Base-by-base conservation (phyloP, 345 rosid genomes). In the Euphorbia peplus region DNA sequence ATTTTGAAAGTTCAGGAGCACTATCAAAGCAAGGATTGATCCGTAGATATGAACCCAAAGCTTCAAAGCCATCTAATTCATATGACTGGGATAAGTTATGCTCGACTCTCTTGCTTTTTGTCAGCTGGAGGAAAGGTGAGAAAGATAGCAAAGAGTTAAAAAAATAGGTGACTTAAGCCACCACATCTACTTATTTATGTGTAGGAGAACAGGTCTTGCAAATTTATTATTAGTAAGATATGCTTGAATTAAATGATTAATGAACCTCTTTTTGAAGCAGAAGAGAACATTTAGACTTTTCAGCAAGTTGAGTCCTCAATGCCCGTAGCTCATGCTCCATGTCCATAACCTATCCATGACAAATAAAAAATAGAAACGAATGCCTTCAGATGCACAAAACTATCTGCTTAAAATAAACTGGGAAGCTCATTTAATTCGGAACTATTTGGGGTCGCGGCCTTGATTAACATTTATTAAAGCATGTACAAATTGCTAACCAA, bases 261-360 rank as follows among this genome's bases (percentile, higher is more conserved):
- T 24, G 39, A 67, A 88, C 97, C 93, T 85, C 86, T 76, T 83
- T 89, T 66, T 83, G 87, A 80, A 91, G 96, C 79, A 73, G 84
- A 77, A 87, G 78, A 56, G 88, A 87, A 68, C 79, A 87, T 69
- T 79, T 87, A 35, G 93, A 83, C 80, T 91, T 91, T 82, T 89
- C 90, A 51, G 81, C 88, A 73, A 89, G 93, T 79, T 89, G 97
- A 78, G 69, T 78, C 79, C 97, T 83, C 50, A 91, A 73, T 68
- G 97, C 97, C 60, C 68, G 83, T 67, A 91, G 86, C 79, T 91
- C 97, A 80, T 86, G 84, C 65, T 89, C 93, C 97, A 91, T 89
- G 85, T 89, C 97, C 97, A 87, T 89, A 47, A 89, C 97, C 97
- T 91, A 74, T n/a, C n/a, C n/a, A n/a, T n/a, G n/a, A n/a, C 69